Conservation (phyloP, 2,329 filamentous ascomycete genomes). For the Raffaelea deltoideospora region DNA sequence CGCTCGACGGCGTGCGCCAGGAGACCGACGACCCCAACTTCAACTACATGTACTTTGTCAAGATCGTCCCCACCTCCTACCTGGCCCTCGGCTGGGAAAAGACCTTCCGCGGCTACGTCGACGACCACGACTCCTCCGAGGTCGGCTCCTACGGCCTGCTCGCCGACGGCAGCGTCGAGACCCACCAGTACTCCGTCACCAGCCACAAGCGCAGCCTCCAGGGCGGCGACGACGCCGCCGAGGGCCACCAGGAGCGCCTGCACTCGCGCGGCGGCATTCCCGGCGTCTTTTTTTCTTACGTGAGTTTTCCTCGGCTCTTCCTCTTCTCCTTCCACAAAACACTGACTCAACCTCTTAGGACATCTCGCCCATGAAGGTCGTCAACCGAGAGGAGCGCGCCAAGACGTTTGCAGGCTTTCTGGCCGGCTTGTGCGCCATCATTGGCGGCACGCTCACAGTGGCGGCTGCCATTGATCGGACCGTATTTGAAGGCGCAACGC, state of each 20-base stretch:
- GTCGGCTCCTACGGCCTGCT: slow-evolving; percentile 55
- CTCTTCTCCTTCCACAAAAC: background rate
- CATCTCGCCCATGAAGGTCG: slow-evolving; percentile 98
- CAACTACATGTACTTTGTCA: slow-evolving; percentile 99
- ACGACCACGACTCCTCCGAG: slow-evolving; percentile 28
- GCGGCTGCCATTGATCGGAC: slow-evolving; percentile 85
- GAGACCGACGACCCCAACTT: slow-evolving; percentile 65
- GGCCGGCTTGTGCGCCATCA: slow-evolving; percentile 83
- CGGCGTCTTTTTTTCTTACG: slow-evolving; percentile 96
- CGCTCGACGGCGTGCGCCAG: slow-evolving; percentile 69
- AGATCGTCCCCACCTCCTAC: slow-evolving; percentile 93
- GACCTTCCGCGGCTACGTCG: slow-evolving; percentile 23
- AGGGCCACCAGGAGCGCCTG: slow-evolving; percentile 82
- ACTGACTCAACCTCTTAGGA: slow-evolving; percentile 38
- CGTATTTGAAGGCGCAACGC: slow-evolving; percentile 72
- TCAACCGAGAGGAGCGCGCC: slow-evolving; percentile 81
- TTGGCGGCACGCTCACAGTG: slow-evolving; percentile 89
- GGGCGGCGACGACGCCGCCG: slow-evolving; percentile 70
- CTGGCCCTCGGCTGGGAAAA: slow-evolving; percentile 80
- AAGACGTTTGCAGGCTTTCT: slow-evolving; percentile 90
- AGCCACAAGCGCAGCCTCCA: slow-evolving; percentile 81
- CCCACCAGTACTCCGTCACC: slow-evolving; percentile 95
- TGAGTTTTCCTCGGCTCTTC: slow-evolving; percentile 31
- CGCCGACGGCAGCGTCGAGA: slow-evolving; percentile 72
- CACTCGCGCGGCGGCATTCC: slow-evolving; percentile 88